These are phyloP conservation scores for Balansia obtecta DNA, from an alignment of 2,329 filamentous ascomycete genomes.

Conservation along the genomic window DNA sequence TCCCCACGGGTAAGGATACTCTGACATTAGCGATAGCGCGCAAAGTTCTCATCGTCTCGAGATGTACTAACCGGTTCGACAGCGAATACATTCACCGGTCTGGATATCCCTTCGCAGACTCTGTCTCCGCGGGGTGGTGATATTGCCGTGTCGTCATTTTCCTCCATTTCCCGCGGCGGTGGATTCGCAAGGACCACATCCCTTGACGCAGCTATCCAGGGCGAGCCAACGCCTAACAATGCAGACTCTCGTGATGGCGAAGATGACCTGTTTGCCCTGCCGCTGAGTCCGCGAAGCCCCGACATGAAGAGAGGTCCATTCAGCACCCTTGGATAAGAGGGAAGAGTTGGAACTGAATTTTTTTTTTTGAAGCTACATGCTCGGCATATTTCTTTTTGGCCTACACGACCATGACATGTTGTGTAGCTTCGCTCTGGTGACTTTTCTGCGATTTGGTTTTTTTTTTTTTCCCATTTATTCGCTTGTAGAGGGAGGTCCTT, in stretches of 20 bases:
- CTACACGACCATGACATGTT: neutral
- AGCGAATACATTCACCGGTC: slow-evolving; percentile 24
- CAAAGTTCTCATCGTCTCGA: neutral
- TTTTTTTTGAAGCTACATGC: neutral
- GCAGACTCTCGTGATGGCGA: slow-evolving; percentile 28
- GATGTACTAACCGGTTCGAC: neutral
- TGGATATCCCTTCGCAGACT: slow-evolving; percentile 20
- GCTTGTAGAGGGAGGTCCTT: neutral
- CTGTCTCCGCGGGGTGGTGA: slow-evolving; percentile 19
- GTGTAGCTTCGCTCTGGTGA: neutral
- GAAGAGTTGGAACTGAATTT: neutral
- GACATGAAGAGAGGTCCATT: slow-evolving; percentile 82
- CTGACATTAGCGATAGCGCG: neutral
- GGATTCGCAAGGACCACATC: slow-evolving; percentile 16
- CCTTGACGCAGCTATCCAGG: slow-evolving; percentile 20
- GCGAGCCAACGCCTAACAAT: slow-evolving; percentile 11
- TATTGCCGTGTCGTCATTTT: slow-evolving; percentile 24
- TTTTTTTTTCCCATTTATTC: neutral
- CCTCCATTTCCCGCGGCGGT: slow-evolving; percentile 16
- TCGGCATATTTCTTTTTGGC: neutral
- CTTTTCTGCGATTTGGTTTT: neutral
- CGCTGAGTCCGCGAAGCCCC: slow-evolving; percentile 74
- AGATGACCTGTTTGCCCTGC: slow-evolving; percentile 78
- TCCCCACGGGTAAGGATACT: slow-evolving; percentile 33
- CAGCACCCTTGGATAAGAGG: slow-evolving; percentile 4